Percentiles rank a stretch among this genome's conserved stretches.
phyloP scores from a whole-genome alignment of 768 basidiomycete species.

The Tulasnella sp. region DNA sequence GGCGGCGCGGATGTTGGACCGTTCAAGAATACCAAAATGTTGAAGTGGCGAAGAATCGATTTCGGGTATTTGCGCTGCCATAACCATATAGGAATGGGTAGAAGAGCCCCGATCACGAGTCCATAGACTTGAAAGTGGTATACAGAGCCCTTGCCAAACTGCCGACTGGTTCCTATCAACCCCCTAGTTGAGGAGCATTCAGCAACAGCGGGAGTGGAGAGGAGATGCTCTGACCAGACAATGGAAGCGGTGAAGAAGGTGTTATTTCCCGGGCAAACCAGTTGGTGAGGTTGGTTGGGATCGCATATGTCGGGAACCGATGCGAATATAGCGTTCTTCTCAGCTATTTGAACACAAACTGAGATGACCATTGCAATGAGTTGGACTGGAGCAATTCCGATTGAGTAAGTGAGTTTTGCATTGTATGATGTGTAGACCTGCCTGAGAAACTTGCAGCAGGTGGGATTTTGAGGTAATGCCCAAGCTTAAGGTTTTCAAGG shows the following conservation, averaged over 20 bases:
- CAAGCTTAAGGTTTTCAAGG: slow-evolving; percentile 27
- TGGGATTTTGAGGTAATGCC: slow-evolving; percentile 45
- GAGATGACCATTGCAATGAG: slow-evolving; percentile 24
- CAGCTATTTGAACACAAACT: background rate
- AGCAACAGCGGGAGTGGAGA: background rate
- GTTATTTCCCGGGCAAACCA: background rate
- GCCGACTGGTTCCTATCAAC: background rate
- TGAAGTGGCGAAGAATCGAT: background rate
- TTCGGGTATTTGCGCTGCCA: background rate
- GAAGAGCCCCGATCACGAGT: background rate
- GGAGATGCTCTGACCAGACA: background rate
- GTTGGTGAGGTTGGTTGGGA: background rate
- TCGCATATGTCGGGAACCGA: background rate
- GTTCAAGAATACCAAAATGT: background rate
- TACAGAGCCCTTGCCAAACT: background rate
- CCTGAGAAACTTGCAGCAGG: slow-evolving; percentile 36
- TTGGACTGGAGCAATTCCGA: slow-evolving; percentile 25
- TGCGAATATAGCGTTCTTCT: background rate
- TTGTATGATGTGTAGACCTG: slow-evolving; percentile 23
- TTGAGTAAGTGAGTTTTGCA: background rate
- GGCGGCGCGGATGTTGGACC: background rate
- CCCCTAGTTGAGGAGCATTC: background rate
- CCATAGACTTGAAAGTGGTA: background rate
- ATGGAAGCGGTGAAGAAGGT: background rate
- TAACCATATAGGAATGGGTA: background rate